A percentile compares a stretch with the other conserved stretches of the same genome.
Conservation (phyloP, 768 basidiomycete genomes). For the Cystofilobasidium capitatum region DNA sequence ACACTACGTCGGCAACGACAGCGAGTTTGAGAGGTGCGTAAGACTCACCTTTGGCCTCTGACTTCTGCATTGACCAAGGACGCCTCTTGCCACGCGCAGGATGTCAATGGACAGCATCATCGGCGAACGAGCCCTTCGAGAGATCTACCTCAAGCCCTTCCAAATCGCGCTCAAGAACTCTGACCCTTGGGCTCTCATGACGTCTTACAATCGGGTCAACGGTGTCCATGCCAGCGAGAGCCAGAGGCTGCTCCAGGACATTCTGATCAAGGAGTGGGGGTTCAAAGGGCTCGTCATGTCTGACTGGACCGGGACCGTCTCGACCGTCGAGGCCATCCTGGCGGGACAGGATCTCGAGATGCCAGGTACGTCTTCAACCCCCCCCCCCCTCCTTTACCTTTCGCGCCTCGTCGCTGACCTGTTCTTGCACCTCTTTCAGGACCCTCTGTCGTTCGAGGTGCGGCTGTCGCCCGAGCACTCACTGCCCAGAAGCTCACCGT, state of each 20-base stretch:
- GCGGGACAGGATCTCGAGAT: constrained; percentile 49
- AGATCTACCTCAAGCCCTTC: constrained; percentile 62
- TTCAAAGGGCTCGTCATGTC: constrained; percentile 33
- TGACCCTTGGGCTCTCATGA: constrained; percentile 59
- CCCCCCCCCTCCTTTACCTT: too few species aligned
- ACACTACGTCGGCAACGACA: too few species aligned
- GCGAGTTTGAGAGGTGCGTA: too few species aligned
- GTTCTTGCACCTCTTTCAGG: too few species aligned
- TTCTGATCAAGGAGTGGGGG: constrained; percentile 38
- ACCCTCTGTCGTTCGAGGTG: constrained; percentile 29
- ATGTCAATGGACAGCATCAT: constrained; percentile 33
- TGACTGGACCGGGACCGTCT: constrained; percentile 40
- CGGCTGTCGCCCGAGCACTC: constrained; percentile 40
- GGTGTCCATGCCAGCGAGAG: constrained; percentile 54
- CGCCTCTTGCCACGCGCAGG: not conserved
- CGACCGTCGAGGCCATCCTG: constrained; percentile 46
- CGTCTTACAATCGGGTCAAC: constrained; percentile 57
- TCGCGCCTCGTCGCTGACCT: too few species aligned
- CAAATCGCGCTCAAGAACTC: constrained; percentile 44
- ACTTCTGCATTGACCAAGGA: too few species aligned
- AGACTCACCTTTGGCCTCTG: too few species aligned
- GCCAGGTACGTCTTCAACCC: too few species aligned
- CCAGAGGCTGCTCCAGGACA: constrained; percentile 46
- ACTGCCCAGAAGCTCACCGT: constrained; percentile 54
- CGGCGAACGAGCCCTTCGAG: constrained; percentile 57